A percentile compares a stretch with the other conserved stretches of the same genome.
phyloP scores from a whole-genome alignment of 2,329 filamentous ascomycete genomes.

The Monosporascus sp. region DNA sequence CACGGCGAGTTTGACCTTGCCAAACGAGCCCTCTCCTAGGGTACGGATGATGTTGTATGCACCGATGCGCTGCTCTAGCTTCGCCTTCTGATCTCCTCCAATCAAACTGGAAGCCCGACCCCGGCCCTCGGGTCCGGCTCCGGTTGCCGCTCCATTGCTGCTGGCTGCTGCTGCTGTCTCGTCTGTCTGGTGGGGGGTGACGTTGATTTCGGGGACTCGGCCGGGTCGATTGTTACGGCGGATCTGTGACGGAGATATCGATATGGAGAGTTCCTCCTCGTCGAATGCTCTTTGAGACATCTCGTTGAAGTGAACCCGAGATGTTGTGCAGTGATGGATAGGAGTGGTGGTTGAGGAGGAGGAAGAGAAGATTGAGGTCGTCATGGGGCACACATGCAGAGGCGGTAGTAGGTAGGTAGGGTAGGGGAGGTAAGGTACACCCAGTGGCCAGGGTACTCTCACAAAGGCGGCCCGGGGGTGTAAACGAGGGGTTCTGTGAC shows the following conservation, averaged over 20 bases:
- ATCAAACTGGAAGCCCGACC: conserved; percentile 13
- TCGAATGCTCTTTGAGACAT: conserved; percentile 60
- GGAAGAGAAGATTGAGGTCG: conserved; percentile 6
- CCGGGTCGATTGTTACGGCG: conserved; percentile 43
- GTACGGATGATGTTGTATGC: conserved; percentile 89
- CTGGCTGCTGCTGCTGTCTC: conserved; percentile 27
- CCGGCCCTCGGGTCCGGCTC: conserved; percentile 8
- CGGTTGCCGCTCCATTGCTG: conserved; percentile 18
- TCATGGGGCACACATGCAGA: conserved; percentile 8
- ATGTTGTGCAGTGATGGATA: background rate
- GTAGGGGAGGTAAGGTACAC: too few species aligned
- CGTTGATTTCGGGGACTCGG: conserved; percentile 31
- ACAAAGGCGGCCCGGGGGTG: too few species aligned
- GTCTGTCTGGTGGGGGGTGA: conserved; percentile 22
- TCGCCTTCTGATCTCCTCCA: conserved; percentile 42
- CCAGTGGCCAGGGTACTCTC: too few species aligned
- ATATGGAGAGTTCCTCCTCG: conserved; percentile 79
- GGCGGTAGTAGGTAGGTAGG: too few species aligned
- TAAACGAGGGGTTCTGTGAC: too few species aligned
- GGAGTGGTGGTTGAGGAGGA: conserved; percentile 14
- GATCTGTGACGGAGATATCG: conserved; percentile 60
- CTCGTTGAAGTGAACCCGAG: conserved; percentile 4
- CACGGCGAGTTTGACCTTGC: conserved; percentile 95
- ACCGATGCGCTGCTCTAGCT: conserved; percentile 78
- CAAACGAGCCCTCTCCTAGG: conserved; percentile 93